phyloP scores from a whole-genome alignment of 495 filamentous ascomycete genomes.

The Hyaloscypha variabilis region DNA sequence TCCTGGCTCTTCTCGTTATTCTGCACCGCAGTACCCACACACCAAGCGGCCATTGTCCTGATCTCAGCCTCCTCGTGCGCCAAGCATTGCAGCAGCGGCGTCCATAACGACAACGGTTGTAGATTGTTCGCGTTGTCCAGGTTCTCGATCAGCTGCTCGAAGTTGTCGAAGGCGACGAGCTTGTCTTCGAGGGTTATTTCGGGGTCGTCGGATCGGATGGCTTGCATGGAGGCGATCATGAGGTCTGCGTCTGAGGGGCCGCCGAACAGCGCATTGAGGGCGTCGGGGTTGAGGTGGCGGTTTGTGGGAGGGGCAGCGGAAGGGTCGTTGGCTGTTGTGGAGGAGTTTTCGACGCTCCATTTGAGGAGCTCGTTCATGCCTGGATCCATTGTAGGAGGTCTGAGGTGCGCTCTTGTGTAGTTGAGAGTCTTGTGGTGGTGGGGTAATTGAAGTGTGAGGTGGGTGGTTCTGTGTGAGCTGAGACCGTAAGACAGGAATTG shows the following conservation, averaged over 20 bases:
- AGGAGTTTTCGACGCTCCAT: conserved; percentile 89
- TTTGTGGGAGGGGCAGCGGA: conserved; percentile 41
- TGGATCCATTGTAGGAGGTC: conserved; percentile 29
- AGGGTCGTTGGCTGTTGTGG: conserved; percentile 44
- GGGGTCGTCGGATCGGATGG: conserved; percentile 63
- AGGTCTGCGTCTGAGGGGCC: conserved; percentile 85
- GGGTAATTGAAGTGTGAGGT: conserved; percentile 10
- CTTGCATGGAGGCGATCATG: conserved; percentile 81
- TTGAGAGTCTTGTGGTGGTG: conserved; percentile 14
- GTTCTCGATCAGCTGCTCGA: conserved; percentile 87
- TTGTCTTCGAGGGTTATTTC: conserved; percentile 71
- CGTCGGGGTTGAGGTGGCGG: conserved; percentile 59
- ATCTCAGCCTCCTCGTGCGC: conserved; percentile 68
- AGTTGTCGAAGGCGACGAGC: conserved; percentile 91
- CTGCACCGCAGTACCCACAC: conserved; percentile 90
- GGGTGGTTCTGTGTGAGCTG: neutral
- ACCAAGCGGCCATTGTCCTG: conserved; percentile 86
- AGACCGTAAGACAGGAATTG: neutral
- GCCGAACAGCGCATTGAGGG: conserved; percentile 74
- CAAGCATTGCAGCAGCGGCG: conserved; percentile 71
- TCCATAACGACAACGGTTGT: conserved; percentile 76
- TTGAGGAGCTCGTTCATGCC: conserved; percentile 75
- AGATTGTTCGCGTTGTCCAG: conserved; percentile 97
- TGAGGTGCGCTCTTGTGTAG: neutral
- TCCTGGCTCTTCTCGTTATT: conserved; percentile 88